phyloP scores from a whole-genome alignment of 2,329 filamentous ascomycete species.

The Cercospora zeina region DNA sequence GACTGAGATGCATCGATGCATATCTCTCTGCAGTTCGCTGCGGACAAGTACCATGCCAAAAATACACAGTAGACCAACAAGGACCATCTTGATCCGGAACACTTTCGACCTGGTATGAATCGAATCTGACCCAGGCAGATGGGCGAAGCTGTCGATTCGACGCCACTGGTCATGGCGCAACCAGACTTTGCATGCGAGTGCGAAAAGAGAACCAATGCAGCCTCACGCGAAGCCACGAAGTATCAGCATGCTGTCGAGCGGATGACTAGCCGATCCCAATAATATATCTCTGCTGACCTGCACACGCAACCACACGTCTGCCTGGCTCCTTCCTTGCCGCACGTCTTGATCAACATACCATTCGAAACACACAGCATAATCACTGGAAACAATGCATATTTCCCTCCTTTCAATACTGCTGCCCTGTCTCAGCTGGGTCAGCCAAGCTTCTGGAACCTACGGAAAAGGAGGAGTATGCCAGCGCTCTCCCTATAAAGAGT shows the following conservation, averaged over 20 bases:
- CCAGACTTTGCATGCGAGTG: not conserved
- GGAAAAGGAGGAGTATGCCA: not conserved
- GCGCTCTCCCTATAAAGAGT: not conserved
- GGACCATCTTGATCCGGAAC: not conserved
- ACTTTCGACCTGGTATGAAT: not conserved
- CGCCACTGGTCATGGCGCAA: not conserved
- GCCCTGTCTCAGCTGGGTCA: not conserved
- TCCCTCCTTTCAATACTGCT: not conserved
- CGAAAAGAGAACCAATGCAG: not conserved
- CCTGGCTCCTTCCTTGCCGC: not conserved
- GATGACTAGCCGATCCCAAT: not conserved
- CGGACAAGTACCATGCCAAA: too few species aligned
- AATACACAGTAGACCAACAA: not conserved
- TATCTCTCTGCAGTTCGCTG: not conserved
- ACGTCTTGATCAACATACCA: not conserved
- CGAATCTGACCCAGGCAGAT: not conserved
- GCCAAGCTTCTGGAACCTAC: not conserved
- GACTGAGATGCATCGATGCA: not conserved
- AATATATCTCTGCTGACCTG: not conserved
- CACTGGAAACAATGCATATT: not conserved
- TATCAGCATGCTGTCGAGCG: not conserved
- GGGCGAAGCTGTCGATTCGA: not conserved
- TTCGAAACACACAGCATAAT: not conserved
- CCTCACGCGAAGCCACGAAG: not conserved
- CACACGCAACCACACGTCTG: not conserved